Evolutionary conservation across 164 flowering plant species (phyloP).

Genomic region (Kalanchoe fedtschenkoi): DNA sequence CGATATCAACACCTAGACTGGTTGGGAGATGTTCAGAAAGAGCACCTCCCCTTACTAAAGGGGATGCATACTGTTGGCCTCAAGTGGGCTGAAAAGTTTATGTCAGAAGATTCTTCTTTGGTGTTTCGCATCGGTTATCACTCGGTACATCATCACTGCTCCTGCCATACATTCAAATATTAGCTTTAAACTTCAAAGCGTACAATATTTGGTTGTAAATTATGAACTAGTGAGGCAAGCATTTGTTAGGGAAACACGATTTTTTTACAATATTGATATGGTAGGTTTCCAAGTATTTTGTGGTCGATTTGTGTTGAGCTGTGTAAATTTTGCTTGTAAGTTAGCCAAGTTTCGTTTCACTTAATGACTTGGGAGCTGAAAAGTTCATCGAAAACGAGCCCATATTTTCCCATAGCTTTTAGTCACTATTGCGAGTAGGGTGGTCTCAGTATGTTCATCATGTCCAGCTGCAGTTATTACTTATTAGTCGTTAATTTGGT

Average conservation of each 20-base stretch:
- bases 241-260: neutral
- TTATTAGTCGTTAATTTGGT: neutral
- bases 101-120: slow-evolving; percentile 50
- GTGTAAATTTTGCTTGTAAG: neutral
- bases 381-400: neutral
- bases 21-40: slow-evolving; percentile 52
- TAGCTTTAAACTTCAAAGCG: neutral
- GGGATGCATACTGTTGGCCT: slow-evolving; percentile 62
- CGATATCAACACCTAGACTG: slow-evolving; percentile 59
- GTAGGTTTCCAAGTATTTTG: neutral
- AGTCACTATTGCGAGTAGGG: neutral
- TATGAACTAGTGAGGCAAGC: neutral
- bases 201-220: neutral
- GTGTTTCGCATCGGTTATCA: slow-evolving; percentile 88
- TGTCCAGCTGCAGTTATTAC: neutral
- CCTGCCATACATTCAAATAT: neutral
- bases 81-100: slow-evolving; percentile 55
- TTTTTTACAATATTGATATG: neutral
- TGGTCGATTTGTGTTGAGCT: neutral
- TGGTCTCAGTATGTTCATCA: neutral
- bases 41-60: slow-evolving; percentile 51
- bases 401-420: neutral
- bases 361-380: neutral
- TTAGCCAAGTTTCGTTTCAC: neutral
- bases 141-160: slow-evolving; percentile 34